phyloP scores from a whole-genome alignment of 306 rosid genomes.

The Crotalaria pallida region DNA sequence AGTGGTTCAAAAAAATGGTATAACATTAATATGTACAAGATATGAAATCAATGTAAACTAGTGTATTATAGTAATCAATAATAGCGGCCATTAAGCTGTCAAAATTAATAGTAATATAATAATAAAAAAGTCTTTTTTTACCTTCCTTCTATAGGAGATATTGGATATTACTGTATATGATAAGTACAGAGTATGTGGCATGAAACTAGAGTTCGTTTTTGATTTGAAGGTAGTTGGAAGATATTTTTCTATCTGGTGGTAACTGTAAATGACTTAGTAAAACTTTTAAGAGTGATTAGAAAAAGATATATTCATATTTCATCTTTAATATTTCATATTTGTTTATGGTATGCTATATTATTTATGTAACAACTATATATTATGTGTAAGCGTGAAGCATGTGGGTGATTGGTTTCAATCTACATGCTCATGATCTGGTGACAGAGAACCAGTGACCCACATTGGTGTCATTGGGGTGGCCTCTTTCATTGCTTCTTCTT shows the following conservation, averaged over 20 bases:
- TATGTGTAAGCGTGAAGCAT: conserved; percentile 21
- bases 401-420: conserved; percentile 35
- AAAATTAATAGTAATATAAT: conserved; percentile 22
- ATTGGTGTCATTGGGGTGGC: conserved; percentile 34
- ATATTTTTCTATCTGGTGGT: conserved; percentile 18
- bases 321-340: background rate
- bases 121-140: background rate
- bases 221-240: conserved; percentile 17
- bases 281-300: background rate
- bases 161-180: conserved; percentile 14
- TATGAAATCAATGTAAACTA: conserved; percentile 21
- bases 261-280: conserved; percentile 16
- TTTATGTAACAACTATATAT: background rate
- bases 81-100: conserved; percentile 33
- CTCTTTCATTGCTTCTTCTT: conserved; percentile 12
- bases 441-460: conserved; percentile 41
- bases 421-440: conserved; percentile 39
- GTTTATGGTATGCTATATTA: background rate
- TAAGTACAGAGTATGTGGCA: background rate
- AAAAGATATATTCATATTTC: background rate
- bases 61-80: conserved; percentile 30
- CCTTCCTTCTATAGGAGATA: conserved; percentile 1
- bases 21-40: conserved; percentile 20
- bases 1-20: conserved; percentile 16
- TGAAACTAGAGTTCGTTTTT: conserved; percentile 11